Evolutionary conservation across 1,284 basidiomycete species (phyloP), one percentile per base, ranked within the genome.

Genomic region (Ceratobasidium sp.): DNA sequence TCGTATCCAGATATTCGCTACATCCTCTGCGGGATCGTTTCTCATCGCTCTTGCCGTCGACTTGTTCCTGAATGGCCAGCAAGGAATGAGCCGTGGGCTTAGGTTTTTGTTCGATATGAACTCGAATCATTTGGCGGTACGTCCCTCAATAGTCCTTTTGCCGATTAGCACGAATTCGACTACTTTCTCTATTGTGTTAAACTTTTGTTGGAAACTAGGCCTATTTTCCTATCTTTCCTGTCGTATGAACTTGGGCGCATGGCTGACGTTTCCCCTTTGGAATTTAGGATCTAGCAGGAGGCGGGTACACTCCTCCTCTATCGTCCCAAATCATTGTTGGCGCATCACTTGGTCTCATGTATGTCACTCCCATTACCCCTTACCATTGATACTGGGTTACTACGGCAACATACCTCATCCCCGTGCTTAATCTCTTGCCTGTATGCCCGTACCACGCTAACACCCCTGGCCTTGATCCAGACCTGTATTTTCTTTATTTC

Each of bases 81-180:
- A 50, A 14, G 69, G 69, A 29, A 72, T 72, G 69, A 72, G 69
- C n/a, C 44, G 69, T 8, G 69, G 69, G 22, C 57, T 72, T 11
- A 60, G 69, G 44, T 72, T 57, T 24, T 33, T 72, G 36, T 72
- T 72, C n/a, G 69, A 72, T 27, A 72, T 60, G 69, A 72, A 72
- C 22, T 56, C 48, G 29, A 72, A 72, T 44, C 69, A 72, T n/a
- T 15, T 72, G 41, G 69, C 69, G 56, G 69, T 72, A 33, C 50
- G 69, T 29, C 19, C 22, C 29, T 50, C 24, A 48, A 15, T 27
- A 19, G 24, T 15, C 44, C 6, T 24, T 59, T 27, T 47, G 19
- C 50, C 50, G 17, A 14, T 7, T 50, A 11, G 36, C 31, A n/a
- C 7, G 41, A 19, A 22, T n/a, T n/a, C 11, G 11, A 63, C 24